Evolutionary conservation across 2,329 filamentous ascomycete species (phyloP).

Genomic region (Juglanconis sp.): DNA sequence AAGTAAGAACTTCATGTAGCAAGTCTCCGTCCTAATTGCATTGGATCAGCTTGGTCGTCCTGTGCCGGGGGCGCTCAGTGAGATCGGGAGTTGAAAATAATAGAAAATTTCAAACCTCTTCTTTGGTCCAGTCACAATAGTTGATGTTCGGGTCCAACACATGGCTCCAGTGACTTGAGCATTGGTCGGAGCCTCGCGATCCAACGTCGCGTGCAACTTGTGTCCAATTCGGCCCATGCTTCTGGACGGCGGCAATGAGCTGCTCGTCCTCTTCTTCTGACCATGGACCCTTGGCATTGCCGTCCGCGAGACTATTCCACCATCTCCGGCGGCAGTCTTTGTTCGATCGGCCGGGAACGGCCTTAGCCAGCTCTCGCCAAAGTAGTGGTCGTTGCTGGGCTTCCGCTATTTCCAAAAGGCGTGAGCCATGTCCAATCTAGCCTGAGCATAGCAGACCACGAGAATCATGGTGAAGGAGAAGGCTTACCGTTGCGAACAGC

Average conservation of each 20-base stretch:
- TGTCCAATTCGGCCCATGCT: conserved; percentile 23
- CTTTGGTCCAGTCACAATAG: background rate
- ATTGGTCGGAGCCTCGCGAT: background rate
- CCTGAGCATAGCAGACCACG: no score
- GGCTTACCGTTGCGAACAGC: no score
- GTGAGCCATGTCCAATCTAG: no score
- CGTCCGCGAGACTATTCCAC: background rate
- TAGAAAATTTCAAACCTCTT: background rate
- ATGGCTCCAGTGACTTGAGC: conserved; percentile 3
- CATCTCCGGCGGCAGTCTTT: conserved; percentile 3
- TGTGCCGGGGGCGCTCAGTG: background rate
- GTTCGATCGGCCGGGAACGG: background rate
- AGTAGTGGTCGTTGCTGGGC: background rate
- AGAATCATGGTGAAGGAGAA: no score
- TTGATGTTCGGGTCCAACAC: conserved; percentile 1
- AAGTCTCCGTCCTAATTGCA: background rate
- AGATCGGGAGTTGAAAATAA: background rate
- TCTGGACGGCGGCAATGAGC: conserved; percentile 21
- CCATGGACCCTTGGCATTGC: conserved; percentile 24
- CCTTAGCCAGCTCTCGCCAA: background rate
- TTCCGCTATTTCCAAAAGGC: no score
- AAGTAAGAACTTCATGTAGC: background rate
- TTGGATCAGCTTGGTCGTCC: background rate
- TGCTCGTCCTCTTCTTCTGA: conserved; percentile 23
- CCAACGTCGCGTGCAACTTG: background rate